A percentile compares a stretch with the other conserved stretches of the same genome.
Conservation (phyloP, 805 yeast genomes). For the Scheffersomyces lignosus region DNA sequence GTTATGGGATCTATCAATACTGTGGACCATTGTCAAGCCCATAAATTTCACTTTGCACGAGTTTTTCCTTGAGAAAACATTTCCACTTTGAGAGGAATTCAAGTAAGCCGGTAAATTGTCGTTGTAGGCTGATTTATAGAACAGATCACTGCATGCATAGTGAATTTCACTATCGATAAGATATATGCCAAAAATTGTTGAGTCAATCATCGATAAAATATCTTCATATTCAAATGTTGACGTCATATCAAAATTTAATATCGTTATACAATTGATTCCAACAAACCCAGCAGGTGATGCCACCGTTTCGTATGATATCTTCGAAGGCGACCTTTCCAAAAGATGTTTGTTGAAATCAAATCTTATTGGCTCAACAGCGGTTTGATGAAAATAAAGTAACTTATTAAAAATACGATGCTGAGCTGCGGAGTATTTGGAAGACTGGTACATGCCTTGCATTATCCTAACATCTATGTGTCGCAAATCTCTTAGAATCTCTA, state of each 20-base stretch:
- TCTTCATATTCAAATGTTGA: constrained; percentile 23
- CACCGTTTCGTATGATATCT: constrained; percentile 24
- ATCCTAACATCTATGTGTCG: constrained; percentile 23
- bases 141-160: background rate
- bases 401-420: constrained; percentile 54
- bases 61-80: constrained; percentile 3
- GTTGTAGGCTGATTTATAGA: background rate
- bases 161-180: constrained; percentile 23
- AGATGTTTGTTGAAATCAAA: constrained; percentile 26
- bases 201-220: constrained; percentile 34
- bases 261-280: constrained; percentile 27
- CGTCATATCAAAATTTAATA: constrained; percentile 20
- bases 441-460: constrained; percentile 33
- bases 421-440: constrained; percentile 44
- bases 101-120: constrained; percentile 16
- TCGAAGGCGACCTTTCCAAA: constrained; percentile 23
- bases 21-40: constrained; percentile 67
- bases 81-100: constrained; percentile 10
- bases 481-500: constrained; percentile 28
- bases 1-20: constrained; percentile 44
- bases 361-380: background rate
- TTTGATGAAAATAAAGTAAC: constrained; percentile 54
- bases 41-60: constrained; percentile 23
- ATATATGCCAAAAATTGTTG: constrained; percentile 42
- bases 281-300: constrained; percentile 6